These are phyloP conservation scores for Epichloe baconii DNA, from an alignment of 2,329 filamentous ascomycete genomes.

Conservation along the genomic window DNA sequence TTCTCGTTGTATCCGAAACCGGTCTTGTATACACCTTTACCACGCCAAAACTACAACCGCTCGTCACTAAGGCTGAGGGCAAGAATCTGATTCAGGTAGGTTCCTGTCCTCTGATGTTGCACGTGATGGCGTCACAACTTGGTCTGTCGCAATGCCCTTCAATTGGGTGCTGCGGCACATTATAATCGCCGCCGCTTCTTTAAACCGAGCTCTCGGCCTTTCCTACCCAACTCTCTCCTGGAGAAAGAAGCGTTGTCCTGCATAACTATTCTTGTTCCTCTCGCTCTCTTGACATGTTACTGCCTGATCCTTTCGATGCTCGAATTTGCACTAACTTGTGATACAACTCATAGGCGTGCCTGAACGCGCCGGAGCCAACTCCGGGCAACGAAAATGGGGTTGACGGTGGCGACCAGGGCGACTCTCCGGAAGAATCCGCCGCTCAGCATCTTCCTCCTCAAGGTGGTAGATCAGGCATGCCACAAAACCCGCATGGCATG, in stretches of 20 bases:
- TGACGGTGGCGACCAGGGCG: conserved; percentile 62
- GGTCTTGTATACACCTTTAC: conserved; percentile 97
- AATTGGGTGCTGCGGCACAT: not conserved
- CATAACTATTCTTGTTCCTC: not conserved
- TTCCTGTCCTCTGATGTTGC: not conserved
- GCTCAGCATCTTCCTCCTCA: conserved; percentile 61
- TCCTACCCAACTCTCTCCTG: too few relatives aligned
- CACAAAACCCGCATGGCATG: conserved; percentile 45
- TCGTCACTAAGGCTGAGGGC: conserved; percentile 96
- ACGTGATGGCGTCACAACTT: not conserved
- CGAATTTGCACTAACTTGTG: conserved; percentile 1
- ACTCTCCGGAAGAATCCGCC: conserved; percentile 81
- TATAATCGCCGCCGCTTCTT: not conserved
- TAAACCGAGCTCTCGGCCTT: too few relatives aligned
- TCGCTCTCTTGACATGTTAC: too few relatives aligned
- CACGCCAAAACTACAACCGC: conserved; percentile 92
- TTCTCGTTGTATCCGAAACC: conserved; percentile 94
- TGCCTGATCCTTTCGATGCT: not conserved
- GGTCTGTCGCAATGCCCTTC: not conserved
- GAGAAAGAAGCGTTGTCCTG: not conserved
- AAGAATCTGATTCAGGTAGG: conserved; percentile 96
- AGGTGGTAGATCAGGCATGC: conserved; percentile 48
- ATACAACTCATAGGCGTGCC: conserved; percentile 56
- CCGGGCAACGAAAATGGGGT: conserved; percentile 71
- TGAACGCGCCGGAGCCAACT: conserved; percentile 88